Percentiles rank a stretch among this genome's conserved stretches.
These are phyloP conservation scores for Salvia splendens DNA, from an alignment of 257 asterid genomes.

Conservation along the genomic window DNA sequence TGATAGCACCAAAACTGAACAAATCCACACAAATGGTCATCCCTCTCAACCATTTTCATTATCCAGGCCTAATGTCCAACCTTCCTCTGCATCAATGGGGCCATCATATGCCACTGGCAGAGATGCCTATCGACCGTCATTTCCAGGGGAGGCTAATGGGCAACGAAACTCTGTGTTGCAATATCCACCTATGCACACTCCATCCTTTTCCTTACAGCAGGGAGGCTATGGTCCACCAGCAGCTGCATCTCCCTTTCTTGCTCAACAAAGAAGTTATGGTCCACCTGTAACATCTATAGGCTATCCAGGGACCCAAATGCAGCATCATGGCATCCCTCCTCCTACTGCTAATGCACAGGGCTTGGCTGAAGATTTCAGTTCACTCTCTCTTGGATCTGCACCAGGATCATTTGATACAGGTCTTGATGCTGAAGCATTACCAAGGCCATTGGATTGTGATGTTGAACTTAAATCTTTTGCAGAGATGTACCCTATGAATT, in stretches of 20 bases:
- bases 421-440: slow-evolving; percentile 60
- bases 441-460: slow-evolving; percentile 73
- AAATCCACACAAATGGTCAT: slow-evolving; percentile 36
- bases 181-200: slow-evolving; percentile 45
- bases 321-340: slow-evolving; percentile 51
- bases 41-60: slow-evolving; percentile 35
- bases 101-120: slow-evolving; percentile 50
- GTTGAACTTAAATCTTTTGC: slow-evolving; percentile 47
- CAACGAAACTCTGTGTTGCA: slow-evolving; percentile 50
- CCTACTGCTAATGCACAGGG: slow-evolving; percentile 50
- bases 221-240: slow-evolving; percentile 52
- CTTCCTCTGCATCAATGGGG: slow-evolving; percentile 37
- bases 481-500: slow-evolving; percentile 63
- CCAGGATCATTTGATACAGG: slow-evolving; percentile 75
- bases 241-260: slow-evolving; percentile 44
- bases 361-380: slow-evolving; percentile 66
- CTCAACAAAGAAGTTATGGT: slow-evolving; percentile 52
- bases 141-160: slow-evolving; percentile 59
- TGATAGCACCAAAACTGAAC: slow-evolving; percentile 45
- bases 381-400: slow-evolving; percentile 57
- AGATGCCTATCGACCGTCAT: slow-evolving; percentile 53
- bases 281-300: slow-evolving; percentile 42
- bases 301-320: slow-evolving; percentile 45
- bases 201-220: slow-evolving; percentile 51
- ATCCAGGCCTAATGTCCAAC: slow-evolving; percentile 26